phyloP scores from a whole-genome alignment of 768 basidiomycete species.

The Hortiboletus flavorubellus region DNA sequence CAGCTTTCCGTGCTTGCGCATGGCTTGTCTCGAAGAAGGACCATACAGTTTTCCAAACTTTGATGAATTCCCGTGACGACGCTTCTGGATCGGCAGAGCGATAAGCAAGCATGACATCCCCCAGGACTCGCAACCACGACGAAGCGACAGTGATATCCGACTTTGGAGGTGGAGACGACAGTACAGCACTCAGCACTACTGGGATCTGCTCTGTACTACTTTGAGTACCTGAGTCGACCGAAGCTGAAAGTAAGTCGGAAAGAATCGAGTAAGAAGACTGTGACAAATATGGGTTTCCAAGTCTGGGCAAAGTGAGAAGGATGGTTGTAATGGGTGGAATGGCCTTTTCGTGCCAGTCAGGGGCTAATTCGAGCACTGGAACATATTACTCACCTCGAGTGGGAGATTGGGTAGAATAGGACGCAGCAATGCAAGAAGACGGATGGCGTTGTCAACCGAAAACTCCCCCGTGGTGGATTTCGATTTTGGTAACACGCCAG shows the following conservation, averaged over 20 bases:
- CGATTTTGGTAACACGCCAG: conserved; percentile 56
- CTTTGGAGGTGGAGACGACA: conserved; percentile 67
- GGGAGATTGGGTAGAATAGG: conserved; percentile 61
- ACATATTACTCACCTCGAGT: conserved; percentile 53
- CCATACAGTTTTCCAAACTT: conserved; percentile 76
- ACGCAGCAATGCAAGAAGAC: conserved; percentile 69
- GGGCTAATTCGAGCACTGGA: conserved; percentile 3
- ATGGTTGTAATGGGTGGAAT: conserved; percentile 65
- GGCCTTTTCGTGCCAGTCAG: conserved; percentile 45
- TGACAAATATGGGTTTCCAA: conserved; percentile 86
- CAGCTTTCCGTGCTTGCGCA: conserved; percentile 54
- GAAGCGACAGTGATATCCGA: conserved; percentile 65
- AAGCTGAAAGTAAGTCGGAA: conserved; percentile 68
- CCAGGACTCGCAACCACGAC: conserved; percentile 78
- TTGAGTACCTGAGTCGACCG: conserved; percentile 47
- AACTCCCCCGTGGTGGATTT: conserved; percentile 53
- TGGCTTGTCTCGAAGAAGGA: conserved; percentile 73
- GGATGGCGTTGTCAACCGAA: conserved; percentile 71
- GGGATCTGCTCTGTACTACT: conserved; percentile 52
- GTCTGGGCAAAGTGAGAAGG: conserved; percentile 78
- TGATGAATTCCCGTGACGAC: conserved; percentile 51
- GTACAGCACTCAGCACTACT: conserved; percentile 61
- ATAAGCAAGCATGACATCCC: conserved; percentile 67
- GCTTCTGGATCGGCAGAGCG: conserved; percentile 46
- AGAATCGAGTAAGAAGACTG: conserved; percentile 85